Evolutionary conservation across 306 rosid species (phyloP).

Genomic region (Prunus persica): DNA sequence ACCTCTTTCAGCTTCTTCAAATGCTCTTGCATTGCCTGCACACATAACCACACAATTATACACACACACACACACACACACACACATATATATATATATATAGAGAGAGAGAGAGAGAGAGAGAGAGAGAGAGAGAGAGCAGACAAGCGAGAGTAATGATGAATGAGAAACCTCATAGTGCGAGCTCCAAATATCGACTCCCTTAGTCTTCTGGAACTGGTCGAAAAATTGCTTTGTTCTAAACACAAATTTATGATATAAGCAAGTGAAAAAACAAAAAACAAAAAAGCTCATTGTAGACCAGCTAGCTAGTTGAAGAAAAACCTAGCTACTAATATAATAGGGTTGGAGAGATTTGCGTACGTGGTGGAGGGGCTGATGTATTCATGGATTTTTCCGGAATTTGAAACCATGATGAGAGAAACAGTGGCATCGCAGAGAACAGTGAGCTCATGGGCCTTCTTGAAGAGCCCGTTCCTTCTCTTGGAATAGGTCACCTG

Average conservation of each 20-base stretch:
- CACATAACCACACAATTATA: neutral
- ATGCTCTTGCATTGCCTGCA: conserved; percentile 69
- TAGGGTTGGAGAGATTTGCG: neutral
- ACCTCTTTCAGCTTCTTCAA: conserved; percentile 60
- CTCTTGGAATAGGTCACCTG: conserved; percentile 89
- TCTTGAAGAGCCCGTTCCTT: conserved; percentile 81
- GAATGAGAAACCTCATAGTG: conserved; percentile 58
- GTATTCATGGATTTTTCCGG: conserved; percentile 67
- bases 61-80: neutral
- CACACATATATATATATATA: neutral
- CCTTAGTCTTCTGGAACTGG: conserved; percentile 55
- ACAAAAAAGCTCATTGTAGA: too few species aligned
- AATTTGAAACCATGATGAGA: conserved; percentile 60
- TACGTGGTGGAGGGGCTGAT: conserved; percentile 69
- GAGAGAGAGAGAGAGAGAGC: too few species aligned
- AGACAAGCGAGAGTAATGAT: too few species aligned
- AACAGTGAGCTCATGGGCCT: conserved; percentile 82
- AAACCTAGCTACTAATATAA: neutral
- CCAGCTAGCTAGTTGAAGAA: neutral
- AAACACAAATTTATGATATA: neutral
- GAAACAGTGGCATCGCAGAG: conserved; percentile 90
- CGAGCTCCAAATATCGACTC: conserved; percentile 69
- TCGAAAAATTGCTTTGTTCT: conserved; percentile 79
- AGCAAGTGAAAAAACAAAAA: neutral
- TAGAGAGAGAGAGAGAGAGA: too few species aligned